Conservation (phyloP, 257 asterid species). For the Lycium ferocissimum region DNA sequence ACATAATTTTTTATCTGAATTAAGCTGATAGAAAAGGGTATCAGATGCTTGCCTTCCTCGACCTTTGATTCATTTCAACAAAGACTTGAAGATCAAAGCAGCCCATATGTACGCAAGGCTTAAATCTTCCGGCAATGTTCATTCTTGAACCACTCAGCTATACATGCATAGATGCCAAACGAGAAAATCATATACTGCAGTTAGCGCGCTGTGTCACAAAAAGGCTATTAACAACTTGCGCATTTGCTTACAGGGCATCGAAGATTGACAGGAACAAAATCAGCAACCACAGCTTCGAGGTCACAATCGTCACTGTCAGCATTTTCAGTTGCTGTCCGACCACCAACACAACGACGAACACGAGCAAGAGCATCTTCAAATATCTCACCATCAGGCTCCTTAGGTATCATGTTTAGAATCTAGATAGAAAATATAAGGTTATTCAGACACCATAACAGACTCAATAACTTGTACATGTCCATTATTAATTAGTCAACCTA, state of each 20-base stretch:
- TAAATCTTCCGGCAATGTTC: slow-evolving; percentile 78
- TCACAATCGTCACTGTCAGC: slow-evolving; percentile 77
- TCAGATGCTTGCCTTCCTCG: slow-evolving; percentile 71
- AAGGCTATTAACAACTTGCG: not conserved
- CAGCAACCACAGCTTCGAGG: slow-evolving; percentile 71
- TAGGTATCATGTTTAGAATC: slow-evolving; percentile 71
- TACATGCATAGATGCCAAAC: slow-evolving; percentile 22
- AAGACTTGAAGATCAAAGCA: slow-evolving; percentile 85
- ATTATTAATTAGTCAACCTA: too few species aligned
- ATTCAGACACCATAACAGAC: not conserved
- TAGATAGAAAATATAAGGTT: slow-evolving; percentile 27
- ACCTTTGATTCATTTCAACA: slow-evolving; percentile 75
- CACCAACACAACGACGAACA: slow-evolving; percentile 48
- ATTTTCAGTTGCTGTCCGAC: slow-evolving; percentile 66
- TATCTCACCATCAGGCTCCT: slow-evolving; percentile 72
- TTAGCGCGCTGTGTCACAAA: not conserved
- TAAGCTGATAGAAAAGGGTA: not conserved
- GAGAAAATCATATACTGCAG: not conserved
- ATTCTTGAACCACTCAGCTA: slow-evolving; percentile 86
- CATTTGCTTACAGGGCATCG: slow-evolving; percentile 74
- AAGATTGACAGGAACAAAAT: slow-evolving; percentile 70
- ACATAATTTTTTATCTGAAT: not conserved
- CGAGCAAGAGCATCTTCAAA: slow-evolving; percentile 79
- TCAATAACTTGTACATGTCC: too few species aligned
- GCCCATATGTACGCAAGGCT: slow-evolving; percentile 78